Conservation (phyloP, 2,329 filamentous ascomycete genomes). For the Rhinocladiella similis region DNA sequence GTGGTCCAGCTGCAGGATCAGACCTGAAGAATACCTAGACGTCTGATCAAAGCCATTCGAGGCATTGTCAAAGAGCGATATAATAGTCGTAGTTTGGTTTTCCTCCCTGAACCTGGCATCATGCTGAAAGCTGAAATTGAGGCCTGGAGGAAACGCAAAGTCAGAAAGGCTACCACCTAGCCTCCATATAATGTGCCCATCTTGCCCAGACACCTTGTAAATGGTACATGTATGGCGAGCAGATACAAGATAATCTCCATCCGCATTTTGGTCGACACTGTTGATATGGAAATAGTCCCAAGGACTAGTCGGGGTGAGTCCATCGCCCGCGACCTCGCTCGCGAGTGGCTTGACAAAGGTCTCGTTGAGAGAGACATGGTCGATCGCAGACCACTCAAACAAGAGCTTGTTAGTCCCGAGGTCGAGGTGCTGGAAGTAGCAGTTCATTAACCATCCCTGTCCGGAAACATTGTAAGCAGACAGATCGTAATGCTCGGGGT, state of each 20-base stretch:
- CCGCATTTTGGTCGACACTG: slow-evolving; percentile 41
- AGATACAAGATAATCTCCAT: slow-evolving; percentile 44
- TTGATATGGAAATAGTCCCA: slow-evolving; percentile 50
- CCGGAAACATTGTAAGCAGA: slow-evolving; percentile 11
- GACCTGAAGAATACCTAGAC: slow-evolving; percentile 39
- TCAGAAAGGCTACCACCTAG: slow-evolving; percentile 39
- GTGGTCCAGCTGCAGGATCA: slow-evolving; percentile 42
- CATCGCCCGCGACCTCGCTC: slow-evolving; percentile 49
- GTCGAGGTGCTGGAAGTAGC: slow-evolving; percentile 52
- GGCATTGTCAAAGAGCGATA: slow-evolving; percentile 46
- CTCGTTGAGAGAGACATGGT: slow-evolving; percentile 52
- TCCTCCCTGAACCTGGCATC: slow-evolving; percentile 42
- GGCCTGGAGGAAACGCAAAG: slow-evolving; percentile 16
- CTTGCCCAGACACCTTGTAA: slow-evolving; percentile 42
- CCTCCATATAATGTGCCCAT: slow-evolving; percentile 41
- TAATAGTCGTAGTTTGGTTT: slow-evolving; percentile 39
- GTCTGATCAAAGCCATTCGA: slow-evolving; percentile 43
- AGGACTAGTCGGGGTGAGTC: slow-evolving; percentile 45
- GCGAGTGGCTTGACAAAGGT: slow-evolving; percentile 48
- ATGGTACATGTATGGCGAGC: slow-evolving; percentile 43
- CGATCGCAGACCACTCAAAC: slow-evolving; percentile 61
- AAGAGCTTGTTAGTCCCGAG: slow-evolving; percentile 54
- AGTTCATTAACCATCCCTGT: slow-evolving; percentile 23
- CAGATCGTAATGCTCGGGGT: slow-evolving; percentile 18
- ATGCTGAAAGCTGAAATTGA: slow-evolving; percentile 44